Percentiles rank a stretch among this genome's conserved stretches.
These are phyloP conservation scores for Citrullus mucosospermus DNA, from an alignment of 306 rosid species.

Conservation along the genomic window DNA sequence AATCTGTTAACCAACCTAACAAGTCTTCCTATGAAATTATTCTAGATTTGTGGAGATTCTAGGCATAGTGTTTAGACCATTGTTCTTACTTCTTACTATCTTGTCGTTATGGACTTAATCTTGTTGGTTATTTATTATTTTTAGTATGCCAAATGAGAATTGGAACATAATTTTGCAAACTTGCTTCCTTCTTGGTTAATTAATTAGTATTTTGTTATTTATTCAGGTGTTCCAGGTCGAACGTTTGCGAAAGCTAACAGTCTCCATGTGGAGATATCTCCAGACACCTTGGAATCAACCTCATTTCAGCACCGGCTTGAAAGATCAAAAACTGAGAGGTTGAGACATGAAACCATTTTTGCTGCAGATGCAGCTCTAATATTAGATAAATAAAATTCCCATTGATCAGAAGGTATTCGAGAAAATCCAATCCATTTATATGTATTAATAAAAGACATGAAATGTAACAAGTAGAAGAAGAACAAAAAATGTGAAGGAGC, in stretches of 20 bases:
- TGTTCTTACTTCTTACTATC: background rate
- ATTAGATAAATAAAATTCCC: constrained; percentile 42
- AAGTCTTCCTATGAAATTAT: background rate
- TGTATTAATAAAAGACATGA: background rate
- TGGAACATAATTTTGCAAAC: background rate
- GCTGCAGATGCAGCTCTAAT: constrained; percentile 73
- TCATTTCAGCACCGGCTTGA: constrained; percentile 39
- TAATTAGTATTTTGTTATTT: background rate
- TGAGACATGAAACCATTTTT: constrained; percentile 26
- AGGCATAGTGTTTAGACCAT: background rate
- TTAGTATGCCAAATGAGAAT: background rate
- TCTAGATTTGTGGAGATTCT: background rate
- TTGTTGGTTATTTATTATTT: background rate
- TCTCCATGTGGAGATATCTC: constrained; percentile 29
- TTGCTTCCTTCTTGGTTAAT: background rate
- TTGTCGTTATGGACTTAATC: background rate
- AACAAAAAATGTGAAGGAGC: background rate
- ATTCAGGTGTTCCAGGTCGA: constrained; percentile 36
- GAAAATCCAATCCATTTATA: background rate
- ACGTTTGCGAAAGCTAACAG: constrained; percentile 32
- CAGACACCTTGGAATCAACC: constrained; percentile 24
- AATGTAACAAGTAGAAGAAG: background rate
- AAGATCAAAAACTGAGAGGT: constrained; percentile 68
- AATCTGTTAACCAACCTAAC: too few relatives aligned
- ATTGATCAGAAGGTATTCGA: constrained; percentile 50